Conservation (phyloP, 768 basidiomycete genomes). For the Suillus subluteus region DNA sequence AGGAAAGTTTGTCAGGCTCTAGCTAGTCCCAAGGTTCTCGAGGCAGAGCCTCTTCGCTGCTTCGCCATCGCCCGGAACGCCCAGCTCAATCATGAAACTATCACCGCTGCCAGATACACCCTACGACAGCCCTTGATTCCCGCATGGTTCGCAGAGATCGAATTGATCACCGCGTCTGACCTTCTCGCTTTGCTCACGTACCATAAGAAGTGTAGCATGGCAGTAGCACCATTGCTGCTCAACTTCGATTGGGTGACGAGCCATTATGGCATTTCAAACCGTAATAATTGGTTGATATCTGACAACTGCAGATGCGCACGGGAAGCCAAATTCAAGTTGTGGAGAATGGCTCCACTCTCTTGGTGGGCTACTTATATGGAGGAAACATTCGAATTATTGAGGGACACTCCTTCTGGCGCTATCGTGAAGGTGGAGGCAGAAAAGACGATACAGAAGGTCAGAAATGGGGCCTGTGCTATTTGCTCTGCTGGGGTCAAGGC, state of each 20-base stretch:
- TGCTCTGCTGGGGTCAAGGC: constrained; percentile 15
- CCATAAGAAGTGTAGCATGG: constrained; percentile 12
- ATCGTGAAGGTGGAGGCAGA: background rate
- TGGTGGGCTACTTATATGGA: constrained; percentile 20
- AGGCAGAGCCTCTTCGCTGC: constrained; percentile 24
- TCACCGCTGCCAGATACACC: constrained; percentile 26
- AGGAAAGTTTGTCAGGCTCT: constrained; percentile 23
- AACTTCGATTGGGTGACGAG: constrained; percentile 8
- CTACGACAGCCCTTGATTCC: constrained; percentile 25
- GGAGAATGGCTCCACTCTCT: background rate
- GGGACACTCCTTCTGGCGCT: constrained; percentile 6
- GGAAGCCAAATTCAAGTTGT: background rate
- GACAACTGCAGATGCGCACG: background rate
- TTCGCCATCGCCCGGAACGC: constrained; percentile 33
- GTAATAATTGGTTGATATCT: background rate
- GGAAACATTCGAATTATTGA: constrained; percentile 1
- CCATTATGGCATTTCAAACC: background rate
- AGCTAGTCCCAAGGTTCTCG: constrained; percentile 13
- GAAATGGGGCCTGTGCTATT: background rate
- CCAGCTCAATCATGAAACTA: constrained; percentile 22
- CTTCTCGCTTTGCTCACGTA: constrained; percentile 22
- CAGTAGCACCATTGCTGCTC: background rate
- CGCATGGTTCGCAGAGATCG: constrained; percentile 23
- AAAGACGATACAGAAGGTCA: constrained; percentile 4
- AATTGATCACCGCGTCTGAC: constrained; percentile 22